Percentiles rank a stretch among this genome's conserved stretches.
These are phyloP conservation scores for Bipolaris cookei DNA, from an alignment of 2,329 filamentous ascomycete species.

Conservation along the genomic window DNA sequence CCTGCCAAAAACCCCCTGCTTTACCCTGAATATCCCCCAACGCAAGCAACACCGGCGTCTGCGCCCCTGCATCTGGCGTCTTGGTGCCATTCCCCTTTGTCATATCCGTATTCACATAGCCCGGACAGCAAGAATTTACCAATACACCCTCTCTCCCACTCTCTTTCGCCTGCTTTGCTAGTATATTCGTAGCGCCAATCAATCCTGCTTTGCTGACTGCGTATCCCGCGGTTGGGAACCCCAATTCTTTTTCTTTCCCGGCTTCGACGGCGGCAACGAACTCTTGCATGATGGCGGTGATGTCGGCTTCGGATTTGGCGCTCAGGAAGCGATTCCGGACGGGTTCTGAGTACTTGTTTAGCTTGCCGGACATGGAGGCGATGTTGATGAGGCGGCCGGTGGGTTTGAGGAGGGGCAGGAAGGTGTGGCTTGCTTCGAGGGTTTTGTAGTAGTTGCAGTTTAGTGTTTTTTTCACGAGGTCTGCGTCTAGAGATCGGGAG, in stretches of 20 bases:
- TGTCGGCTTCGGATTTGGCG: constrained; percentile 51
- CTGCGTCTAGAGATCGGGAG: constrained; percentile 39
- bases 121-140: constrained; percentile 54
- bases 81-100: constrained; percentile 47
- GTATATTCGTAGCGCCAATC: constrained; percentile 51
- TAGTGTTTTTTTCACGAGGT: constrained; percentile 58
- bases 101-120: constrained; percentile 58
- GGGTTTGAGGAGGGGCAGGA: constrained; percentile 56
- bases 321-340: constrained; percentile 54
- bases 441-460: constrained; percentile 62
- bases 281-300: constrained; percentile 57
- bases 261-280: constrained; percentile 56
- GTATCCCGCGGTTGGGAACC: constrained; percentile 60
- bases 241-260: constrained; percentile 55
- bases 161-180: constrained; percentile 46
- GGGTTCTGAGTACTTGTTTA: constrained; percentile 56
- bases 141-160: constrained; percentile 44
- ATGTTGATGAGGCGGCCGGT: constrained; percentile 58
- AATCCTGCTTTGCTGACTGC: constrained; percentile 56
- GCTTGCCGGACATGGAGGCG: constrained; percentile 53
- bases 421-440: constrained; percentile 52
- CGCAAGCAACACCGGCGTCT: constrained; percentile 54
- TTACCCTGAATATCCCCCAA: constrained; percentile 48
- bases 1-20: constrained; percentile 51
- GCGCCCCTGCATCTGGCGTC: constrained; percentile 54